These are phyloP conservation scores for Trebouxia sp. DNA, from an alignment of 139 green algal genomes.

Conservation along the genomic window DNA sequence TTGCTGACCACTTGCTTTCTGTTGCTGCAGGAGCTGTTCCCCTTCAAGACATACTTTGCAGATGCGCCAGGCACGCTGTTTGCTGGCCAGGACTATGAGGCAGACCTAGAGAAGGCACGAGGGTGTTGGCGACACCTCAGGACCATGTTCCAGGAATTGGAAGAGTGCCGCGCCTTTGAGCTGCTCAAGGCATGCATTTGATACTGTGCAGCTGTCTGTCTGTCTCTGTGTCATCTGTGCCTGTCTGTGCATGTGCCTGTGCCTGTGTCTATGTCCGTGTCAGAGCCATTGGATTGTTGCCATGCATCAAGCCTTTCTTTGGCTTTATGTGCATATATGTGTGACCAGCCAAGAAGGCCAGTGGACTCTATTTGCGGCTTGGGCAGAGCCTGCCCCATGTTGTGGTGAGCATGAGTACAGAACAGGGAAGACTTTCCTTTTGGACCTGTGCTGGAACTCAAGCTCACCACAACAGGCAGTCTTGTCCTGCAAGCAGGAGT, in stretches of 20 bases:
- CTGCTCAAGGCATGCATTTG: slow-evolving; percentile 73
- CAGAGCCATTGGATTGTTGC: too few relatives aligned
- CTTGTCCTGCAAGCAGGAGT: too few relatives aligned
- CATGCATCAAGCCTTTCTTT: too few relatives aligned
- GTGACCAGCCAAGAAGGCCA: too few relatives aligned
- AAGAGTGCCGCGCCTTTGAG: slow-evolving; percentile 97
- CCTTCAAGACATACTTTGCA: slow-evolving; percentile 91
- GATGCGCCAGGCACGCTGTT: slow-evolving; percentile 83
- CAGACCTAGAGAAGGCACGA: slow-evolving; percentile 61
- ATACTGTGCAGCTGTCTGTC: not conserved
- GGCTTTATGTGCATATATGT: too few relatives aligned
- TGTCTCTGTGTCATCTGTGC: not conserved
- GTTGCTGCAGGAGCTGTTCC: slow-evolving; percentile 72
- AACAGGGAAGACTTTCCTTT: too few relatives aligned
- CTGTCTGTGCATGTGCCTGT: not conserved
- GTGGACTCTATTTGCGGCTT: too few relatives aligned
- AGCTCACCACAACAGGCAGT: too few relatives aligned
- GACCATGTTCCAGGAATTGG: slow-evolving; percentile 94
- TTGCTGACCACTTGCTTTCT: not conserved
- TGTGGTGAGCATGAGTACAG: too few relatives aligned
- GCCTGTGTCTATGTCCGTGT: too few relatives aligned
- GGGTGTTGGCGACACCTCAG: slow-evolving; percentile 90
- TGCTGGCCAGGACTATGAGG: slow-evolving; percentile 54
- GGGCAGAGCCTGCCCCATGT: too few relatives aligned
- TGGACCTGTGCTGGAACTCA: too few relatives aligned